Conservation (phyloP, 352 stramenopile genomes). For the Stramenopiles sp. region DNA sequence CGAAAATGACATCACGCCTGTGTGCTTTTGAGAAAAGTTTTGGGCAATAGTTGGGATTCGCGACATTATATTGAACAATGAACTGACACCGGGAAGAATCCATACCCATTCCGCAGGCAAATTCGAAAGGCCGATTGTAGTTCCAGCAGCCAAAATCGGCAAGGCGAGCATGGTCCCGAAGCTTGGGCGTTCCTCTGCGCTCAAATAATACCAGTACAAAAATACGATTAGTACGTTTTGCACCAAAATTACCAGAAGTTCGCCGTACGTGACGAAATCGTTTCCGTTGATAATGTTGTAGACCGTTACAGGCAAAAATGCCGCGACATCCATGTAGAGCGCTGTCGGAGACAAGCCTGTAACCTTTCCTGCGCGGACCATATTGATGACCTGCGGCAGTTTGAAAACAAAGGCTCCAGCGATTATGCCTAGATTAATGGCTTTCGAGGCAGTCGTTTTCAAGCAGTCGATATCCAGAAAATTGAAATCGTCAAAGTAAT, state of each 20-base stretch:
- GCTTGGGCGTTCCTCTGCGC: neutral
- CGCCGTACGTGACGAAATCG: neutral
- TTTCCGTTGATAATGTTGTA: neutral
- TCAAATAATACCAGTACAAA: neutral
- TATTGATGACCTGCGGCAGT: neutral
- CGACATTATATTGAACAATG: neutral
- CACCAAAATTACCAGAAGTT: neutral
- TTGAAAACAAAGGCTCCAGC: constrained; percentile 2
- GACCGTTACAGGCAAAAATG: neutral
- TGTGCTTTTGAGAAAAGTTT: neutral
- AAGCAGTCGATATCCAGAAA: neutral
- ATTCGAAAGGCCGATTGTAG: neutral
- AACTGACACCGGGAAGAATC: neutral
- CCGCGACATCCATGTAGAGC: neutral
- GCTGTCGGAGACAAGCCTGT: neutral
- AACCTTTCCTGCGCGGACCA: neutral
- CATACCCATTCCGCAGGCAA: neutral
- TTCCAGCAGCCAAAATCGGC: neutral
- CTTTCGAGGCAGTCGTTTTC: neutral
- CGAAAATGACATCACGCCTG: neutral
- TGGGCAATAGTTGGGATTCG: neutral
- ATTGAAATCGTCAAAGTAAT: constrained; percentile 2
- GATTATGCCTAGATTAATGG: constrained; percentile 2
- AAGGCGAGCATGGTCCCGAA: neutral
- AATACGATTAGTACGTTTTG: neutral